Conservation (phyloP, 164 flowering plant genomes). For the Stephania cephalantha region DNA sequence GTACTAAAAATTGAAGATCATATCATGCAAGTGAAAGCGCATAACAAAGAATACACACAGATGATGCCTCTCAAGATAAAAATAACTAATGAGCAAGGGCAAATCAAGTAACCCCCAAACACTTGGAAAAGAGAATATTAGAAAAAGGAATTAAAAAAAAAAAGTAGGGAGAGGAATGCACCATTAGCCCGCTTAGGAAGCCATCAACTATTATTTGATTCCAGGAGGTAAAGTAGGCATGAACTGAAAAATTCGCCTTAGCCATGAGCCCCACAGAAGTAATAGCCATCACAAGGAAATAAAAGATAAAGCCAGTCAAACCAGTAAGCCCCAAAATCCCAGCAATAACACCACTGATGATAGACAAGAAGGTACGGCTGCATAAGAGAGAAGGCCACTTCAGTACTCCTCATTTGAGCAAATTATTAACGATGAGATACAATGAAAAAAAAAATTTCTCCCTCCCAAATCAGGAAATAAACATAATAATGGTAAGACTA, state of each 20-base stretch:
- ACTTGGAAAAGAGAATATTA: background rate
- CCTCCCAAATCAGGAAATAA: background rate
- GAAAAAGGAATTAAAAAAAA: background rate
- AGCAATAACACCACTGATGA: slow-evolving; percentile 90
- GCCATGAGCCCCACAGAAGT: slow-evolving; percentile 72
- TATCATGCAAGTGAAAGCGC: too few relatives aligned
- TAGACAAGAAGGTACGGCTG: slow-evolving; percentile 97
- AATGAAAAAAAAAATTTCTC: background rate
- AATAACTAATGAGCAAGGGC: background rate
- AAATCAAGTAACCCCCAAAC: background rate
- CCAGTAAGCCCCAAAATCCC: slow-evolving; percentile 89
- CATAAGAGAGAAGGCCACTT: slow-evolving; percentile 16
- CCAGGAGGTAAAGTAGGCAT: slow-evolving; percentile 82
- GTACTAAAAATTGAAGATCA: too few relatives aligned
- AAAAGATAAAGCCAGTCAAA: slow-evolving; percentile 73
- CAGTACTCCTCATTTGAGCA: background rate
- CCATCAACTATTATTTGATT: slow-evolving; percentile 75
- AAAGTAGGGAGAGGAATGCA: slow-evolving; percentile 22
- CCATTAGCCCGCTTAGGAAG: slow-evolving; percentile 86
- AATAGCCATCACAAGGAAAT: slow-evolving; percentile 79
- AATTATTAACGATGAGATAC: too few relatives aligned
- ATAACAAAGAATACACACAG: too few relatives aligned
- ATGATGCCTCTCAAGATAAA: too few relatives aligned
- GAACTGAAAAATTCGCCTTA: slow-evolving; percentile 69
- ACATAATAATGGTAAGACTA: too few relatives aligned